Percentiles rank a stretch among this genome's conserved stretches.
These are phyloP conservation scores for Neltuma alba DNA, from an alignment of 306 rosid species.

Conservation along the genomic window DNA sequence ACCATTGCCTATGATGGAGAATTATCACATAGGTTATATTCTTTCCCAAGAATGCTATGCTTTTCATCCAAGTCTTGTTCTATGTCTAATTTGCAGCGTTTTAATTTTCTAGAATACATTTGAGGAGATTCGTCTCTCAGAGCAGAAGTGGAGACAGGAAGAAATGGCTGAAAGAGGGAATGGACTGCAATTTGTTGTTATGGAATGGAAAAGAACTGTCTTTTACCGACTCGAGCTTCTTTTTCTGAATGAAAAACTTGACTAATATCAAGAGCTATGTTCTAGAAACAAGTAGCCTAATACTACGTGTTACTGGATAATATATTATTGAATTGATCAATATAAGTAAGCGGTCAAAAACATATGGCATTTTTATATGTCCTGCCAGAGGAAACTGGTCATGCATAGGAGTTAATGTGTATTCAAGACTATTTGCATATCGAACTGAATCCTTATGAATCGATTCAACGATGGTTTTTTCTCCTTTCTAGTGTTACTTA, in stretches of 20 bases:
- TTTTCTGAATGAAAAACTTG: not conserved
- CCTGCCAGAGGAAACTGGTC: slow-evolving; percentile 6
- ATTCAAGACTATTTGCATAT: not conserved
- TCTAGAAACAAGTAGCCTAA: slow-evolving; percentile 7
- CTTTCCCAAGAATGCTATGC: slow-evolving; percentile 32
- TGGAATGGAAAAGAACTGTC: slow-evolving; percentile 85
- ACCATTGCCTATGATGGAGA: slow-evolving; percentile 24
- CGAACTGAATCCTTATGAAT: not conserved
- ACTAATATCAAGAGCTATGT: slow-evolving; percentile 5
- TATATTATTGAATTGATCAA: slow-evolving; percentile 6
- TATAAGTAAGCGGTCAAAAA: not conserved
- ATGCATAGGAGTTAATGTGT: not conserved
- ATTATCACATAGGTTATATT: slow-evolving; percentile 27
- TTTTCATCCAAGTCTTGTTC: slow-evolving; percentile 6
- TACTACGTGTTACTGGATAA: not conserved
- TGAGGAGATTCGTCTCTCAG: slow-evolving; percentile 82
- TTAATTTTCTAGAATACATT: slow-evolving; percentile 57
- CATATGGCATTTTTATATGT: slow-evolving; percentile 5
- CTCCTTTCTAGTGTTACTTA: not conserved
- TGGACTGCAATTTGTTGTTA: slow-evolving; percentile 85
- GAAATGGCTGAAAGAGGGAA: slow-evolving; percentile 97
- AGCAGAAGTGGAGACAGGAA: slow-evolving; percentile 66
- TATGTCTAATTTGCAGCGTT: slow-evolving; percentile 22
- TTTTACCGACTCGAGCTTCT: slow-evolving; percentile 14
- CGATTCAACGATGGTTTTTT: not conserved